A percentile compares a stretch with the other conserved stretches of the same genome.
Conservation (phyloP, 2,329 filamentous ascomycete genomes). For the Epichloe elymi region DNA sequence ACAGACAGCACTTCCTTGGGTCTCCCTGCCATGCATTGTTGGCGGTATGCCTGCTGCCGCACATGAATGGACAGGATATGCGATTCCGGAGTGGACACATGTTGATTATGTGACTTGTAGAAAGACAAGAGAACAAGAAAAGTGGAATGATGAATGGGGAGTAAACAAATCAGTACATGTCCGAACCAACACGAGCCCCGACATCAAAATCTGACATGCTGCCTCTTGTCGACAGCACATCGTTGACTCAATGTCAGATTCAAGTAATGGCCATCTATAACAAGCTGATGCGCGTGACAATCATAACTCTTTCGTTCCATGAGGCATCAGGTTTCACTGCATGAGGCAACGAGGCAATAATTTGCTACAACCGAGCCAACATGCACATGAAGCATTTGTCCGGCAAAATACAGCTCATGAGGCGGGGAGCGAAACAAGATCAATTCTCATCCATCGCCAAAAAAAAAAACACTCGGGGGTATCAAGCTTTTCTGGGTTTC, state of each 20-base stretch:
- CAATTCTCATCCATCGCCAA: neutral
- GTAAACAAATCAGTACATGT: neutral
- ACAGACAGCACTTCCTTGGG: neutral
- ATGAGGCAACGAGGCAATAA: neutral
- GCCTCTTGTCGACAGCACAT: neutral
- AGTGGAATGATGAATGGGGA: neutral
- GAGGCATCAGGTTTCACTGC: neutral
- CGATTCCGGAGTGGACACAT: neutral
- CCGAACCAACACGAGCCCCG: neutral
- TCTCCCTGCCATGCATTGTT: neutral
- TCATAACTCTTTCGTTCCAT: neutral
- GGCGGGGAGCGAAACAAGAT: neutral
- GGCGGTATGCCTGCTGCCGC: neutral
- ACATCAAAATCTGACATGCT: neutral
- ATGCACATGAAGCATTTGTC: neutral
- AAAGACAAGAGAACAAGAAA: neutral
- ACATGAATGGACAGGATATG: neutral
- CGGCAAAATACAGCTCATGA: neutral
- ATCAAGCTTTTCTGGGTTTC: constrained; percentile 19
- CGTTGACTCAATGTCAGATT: neutral
- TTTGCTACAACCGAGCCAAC: neutral
- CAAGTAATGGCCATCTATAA: neutral
- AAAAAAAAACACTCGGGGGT: constrained; percentile 18
- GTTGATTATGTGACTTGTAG: neutral
- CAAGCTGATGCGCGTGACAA: neutral